phyloP scores from a whole-genome alignment of 1,284 basidiomycete species.

The Cutaneotrichosporon cavernicola region DNA sequence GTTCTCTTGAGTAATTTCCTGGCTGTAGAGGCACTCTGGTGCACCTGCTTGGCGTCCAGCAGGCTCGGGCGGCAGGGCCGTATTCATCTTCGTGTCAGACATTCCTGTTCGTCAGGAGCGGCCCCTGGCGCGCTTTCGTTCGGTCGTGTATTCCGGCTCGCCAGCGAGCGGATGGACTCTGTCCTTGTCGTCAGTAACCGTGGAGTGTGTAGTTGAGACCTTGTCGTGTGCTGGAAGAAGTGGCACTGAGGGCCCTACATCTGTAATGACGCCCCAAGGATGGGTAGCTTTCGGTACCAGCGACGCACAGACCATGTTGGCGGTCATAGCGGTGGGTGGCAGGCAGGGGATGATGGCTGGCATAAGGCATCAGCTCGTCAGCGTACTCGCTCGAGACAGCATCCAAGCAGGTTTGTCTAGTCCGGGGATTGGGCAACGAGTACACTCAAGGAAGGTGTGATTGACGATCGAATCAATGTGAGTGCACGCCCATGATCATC shows the following conservation, averaged over 20 bases:
- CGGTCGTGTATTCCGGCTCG: neutral
- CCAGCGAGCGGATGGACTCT: neutral
- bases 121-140: neutral
- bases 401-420: too few species aligned
- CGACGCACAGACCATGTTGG: too few species aligned
- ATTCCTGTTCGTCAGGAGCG: slow-evolving; percentile 1
- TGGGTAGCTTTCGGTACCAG: too few species aligned
- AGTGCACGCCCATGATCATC: too few species aligned
- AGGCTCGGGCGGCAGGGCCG: neutral
- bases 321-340: too few species aligned
- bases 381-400: too few species aligned
- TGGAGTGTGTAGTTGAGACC: neutral
- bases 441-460: neutral
- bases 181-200: neutral
- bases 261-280: too few species aligned
- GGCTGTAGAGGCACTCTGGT: neutral
- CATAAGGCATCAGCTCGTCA: too few species aligned
- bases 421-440: too few species aligned
- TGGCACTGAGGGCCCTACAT: neutral
- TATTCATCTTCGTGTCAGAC: neutral
- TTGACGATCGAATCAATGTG: too few species aligned
- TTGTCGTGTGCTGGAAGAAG: too few species aligned
- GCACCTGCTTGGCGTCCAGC: neutral
- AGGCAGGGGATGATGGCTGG: too few species aligned
- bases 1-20: neutral